Evolutionary conservation across 2,329 filamentous ascomycete genomes (phyloP).

Genomic region (Cordyceps cicadae): DNA sequence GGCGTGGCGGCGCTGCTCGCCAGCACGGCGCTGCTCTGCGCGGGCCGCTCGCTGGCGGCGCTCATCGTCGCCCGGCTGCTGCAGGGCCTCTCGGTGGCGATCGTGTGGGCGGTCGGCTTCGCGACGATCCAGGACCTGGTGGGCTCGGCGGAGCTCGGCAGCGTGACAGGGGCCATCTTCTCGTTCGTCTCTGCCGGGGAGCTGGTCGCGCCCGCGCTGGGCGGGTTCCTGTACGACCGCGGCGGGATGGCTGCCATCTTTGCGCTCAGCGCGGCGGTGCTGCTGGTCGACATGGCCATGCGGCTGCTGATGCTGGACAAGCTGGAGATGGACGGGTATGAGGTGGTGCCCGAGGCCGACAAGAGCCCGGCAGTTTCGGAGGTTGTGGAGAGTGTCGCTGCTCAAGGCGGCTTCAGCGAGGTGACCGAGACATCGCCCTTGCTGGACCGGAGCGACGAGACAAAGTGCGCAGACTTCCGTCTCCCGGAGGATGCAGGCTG

Average conservation of each 20-base stretch:
- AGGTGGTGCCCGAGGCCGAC: not conserved
- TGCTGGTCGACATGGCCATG: not conserved
- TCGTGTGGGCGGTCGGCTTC: conserved; percentile 1
- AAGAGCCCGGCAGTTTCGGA: not conserved
- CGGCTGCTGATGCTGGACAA: not conserved
- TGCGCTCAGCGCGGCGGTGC: not conserved
- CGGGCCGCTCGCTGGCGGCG: not conserved
- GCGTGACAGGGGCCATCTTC: not conserved
- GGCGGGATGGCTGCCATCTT: not conserved
- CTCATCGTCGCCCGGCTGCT: not conserved
- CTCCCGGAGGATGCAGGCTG: not conserved
- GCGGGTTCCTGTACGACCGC: not conserved
- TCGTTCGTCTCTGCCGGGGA: not conserved
- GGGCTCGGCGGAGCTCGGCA: not conserved
- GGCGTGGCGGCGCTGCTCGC: not conserved
- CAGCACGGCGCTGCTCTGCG: not conserved
- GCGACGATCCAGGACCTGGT: not conserved
- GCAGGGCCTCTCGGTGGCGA: not conserved
- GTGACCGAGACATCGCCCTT: not conserved
- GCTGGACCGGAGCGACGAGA: not conserved
- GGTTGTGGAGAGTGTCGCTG: not conserved
- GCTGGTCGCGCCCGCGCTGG: not conserved
- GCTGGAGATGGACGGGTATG: not conserved
- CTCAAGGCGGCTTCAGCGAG: not conserved
- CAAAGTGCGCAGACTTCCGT: not conserved